phyloP scores from a whole-genome alignment of 2,329 filamentous ascomycete genomes.

The Fusarium tupiense region DNA sequence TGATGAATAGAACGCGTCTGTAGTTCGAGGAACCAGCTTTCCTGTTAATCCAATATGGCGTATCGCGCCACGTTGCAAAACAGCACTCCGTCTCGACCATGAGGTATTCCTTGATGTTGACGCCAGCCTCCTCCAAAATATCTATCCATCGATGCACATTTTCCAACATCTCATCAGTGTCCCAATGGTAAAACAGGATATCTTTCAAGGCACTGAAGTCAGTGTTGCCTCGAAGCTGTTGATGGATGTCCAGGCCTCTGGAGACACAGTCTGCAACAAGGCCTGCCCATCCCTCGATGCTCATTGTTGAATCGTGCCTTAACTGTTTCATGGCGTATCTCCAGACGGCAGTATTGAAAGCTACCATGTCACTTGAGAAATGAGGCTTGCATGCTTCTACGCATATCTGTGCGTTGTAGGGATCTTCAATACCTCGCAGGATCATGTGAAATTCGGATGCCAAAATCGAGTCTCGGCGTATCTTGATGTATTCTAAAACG shows the following conservation, averaged over 20 bases:
- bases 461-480: background rate
- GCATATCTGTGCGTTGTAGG: background rate
- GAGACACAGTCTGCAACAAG: background rate
- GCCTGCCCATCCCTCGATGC: background rate
- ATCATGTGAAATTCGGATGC: background rate
- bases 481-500: background rate
- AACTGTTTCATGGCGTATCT: background rate
- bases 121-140: background rate
- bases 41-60: background rate
- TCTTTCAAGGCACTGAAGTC: background rate
- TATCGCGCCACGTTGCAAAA: background rate
- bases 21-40: background rate
- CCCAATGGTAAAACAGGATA: background rate
- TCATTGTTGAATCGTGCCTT: background rate
- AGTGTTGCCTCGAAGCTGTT: background rate
- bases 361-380: background rate
- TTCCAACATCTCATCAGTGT: background rate
- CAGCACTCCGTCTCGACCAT: background rate
- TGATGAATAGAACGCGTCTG: background rate
- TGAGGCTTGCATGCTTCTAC: background rate
- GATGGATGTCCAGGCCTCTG: background rate
- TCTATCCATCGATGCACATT: background rate
- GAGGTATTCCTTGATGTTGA: background rate
- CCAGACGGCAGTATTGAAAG: background rate
- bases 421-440: background rate